These are phyloP conservation scores for Nicotiana paniculata DNA, from an alignment of 257 asterid genomes.

Conservation along the genomic window DNA sequence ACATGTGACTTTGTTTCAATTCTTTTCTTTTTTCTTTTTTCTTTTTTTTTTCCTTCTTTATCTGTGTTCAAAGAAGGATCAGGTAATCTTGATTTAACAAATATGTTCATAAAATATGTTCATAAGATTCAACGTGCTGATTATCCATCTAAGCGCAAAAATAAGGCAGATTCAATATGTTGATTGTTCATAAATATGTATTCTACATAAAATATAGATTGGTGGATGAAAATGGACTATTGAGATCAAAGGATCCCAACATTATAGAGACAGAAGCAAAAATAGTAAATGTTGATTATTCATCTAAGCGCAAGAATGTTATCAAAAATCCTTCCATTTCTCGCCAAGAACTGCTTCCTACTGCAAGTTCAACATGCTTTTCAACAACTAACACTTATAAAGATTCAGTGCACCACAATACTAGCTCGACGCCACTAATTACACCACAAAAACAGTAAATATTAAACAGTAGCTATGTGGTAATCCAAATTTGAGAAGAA, in stretches of 20 bases:
- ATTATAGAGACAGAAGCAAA: slow-evolving; percentile 9
- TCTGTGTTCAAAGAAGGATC: too few relatives aligned
- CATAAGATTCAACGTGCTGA: too few relatives aligned
- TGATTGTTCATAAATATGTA: too few relatives aligned
- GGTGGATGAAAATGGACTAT: neutral
- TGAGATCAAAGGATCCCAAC: neutral
- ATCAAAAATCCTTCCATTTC: slow-evolving; percentile 1
- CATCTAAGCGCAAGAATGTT: slow-evolving; percentile 10
- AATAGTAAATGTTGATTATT: slow-evolving; percentile 11
- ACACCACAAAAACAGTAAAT: too few relatives aligned
- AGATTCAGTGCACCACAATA: neutral
- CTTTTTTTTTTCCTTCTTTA: neutral
- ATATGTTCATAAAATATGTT: too few relatives aligned
- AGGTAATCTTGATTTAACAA: too few relatives aligned
- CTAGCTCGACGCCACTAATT: too few relatives aligned
- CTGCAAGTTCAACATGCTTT: neutral
- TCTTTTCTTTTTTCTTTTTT: slow-evolving; percentile 15
- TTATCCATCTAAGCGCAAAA: too few relatives aligned
- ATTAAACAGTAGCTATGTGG: too few relatives aligned
- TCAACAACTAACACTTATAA: neutral
- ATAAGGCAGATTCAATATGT: too few relatives aligned
- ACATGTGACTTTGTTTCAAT: slow-evolving; percentile 47
- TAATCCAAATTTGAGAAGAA: too few relatives aligned
- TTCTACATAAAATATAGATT: too few relatives aligned
- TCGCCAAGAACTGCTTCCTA: neutral